phyloP scores from a whole-genome alignment of 192 early-diverging fungal species.

The Gigaspora rosea region DNA sequence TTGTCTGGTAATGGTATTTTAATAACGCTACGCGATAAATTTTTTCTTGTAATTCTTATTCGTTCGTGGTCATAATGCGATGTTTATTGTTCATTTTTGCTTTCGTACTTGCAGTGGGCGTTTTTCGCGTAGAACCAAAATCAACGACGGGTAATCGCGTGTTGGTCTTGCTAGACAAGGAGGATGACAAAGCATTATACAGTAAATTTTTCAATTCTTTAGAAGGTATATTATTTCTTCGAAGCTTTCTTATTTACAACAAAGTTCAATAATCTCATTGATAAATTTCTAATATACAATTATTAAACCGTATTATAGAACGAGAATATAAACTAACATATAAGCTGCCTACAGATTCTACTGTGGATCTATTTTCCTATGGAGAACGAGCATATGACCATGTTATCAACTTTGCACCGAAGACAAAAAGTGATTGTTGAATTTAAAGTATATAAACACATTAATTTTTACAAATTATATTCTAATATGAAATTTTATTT shows the following conservation, averaged over 20 bases:
- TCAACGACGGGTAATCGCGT: constrained; percentile 68
- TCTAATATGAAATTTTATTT: background rate
- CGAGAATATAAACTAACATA: constrained; percentile 63
- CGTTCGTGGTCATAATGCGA: too few species aligned
- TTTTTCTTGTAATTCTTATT: too few species aligned
- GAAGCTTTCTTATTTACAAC: background rate
- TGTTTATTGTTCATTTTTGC: too few species aligned
- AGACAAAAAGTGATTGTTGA: constrained; percentile 52
- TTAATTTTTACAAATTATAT: background rate
- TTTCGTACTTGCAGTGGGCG: too few species aligned
- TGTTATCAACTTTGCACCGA: constrained; percentile 79
- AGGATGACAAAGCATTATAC: constrained; percentile 50
- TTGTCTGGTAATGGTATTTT: too few species aligned
- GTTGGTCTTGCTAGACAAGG: constrained; percentile 67
- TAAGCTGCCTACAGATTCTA: constrained; percentile 54
- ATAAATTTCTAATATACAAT: background rate
- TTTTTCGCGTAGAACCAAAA: constrained; percentile 40
- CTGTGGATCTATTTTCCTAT: constrained; percentile 56
- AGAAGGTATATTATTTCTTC: constrained; percentile 38
- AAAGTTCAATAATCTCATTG: background rate
- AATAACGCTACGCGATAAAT: too few species aligned
- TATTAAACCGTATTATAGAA: constrained; percentile 40
- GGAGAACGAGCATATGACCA: constrained; percentile 79
- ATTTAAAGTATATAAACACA: background rate
- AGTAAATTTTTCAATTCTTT: constrained; percentile 61